Conservation (phyloP, 2,329 filamentous ascomycete species). For the Pleoardoris graminearum region DNA sequence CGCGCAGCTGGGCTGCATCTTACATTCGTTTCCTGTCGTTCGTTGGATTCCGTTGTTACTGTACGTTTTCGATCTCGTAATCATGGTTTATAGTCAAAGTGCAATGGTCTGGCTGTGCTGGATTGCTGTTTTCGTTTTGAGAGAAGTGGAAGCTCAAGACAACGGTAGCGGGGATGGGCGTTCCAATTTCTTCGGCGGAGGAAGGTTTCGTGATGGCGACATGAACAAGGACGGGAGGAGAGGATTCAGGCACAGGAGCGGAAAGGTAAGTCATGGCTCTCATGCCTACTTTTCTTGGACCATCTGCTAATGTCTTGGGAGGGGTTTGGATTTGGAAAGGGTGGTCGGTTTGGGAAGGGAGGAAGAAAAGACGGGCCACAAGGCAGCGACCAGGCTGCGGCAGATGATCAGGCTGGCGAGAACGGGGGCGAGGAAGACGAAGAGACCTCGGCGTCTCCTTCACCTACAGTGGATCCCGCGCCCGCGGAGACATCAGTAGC, state of each 20-base stretch:
- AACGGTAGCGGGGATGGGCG: conserved; percentile 1
- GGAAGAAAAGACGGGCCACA: neutral
- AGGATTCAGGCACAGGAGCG: neutral
- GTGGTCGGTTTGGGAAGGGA: neutral
- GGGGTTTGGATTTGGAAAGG: neutral
- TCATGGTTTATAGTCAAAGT: conserved; percentile 13
- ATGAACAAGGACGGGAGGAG: neutral
- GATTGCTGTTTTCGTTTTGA: conserved; percentile 18
- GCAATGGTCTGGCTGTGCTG: conserved; percentile 24
- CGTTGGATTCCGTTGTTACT: conserved; percentile 1
- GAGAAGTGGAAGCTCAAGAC: conserved; percentile 13
- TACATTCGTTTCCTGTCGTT: conserved; percentile 7
- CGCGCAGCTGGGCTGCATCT: conserved; percentile 11
- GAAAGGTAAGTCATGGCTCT: neutral
- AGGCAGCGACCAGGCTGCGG: neutral
- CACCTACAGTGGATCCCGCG: neutral
- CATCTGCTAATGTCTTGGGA: neutral
- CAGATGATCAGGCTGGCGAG: neutral
- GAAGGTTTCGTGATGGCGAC: conserved; percentile 3
- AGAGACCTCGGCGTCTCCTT: neutral
- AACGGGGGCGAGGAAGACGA: neutral
- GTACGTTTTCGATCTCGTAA: conserved; percentile 11
- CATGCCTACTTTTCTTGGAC: neutral
- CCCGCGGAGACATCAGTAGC: neutral
- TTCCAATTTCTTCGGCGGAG: neutral